Conservation (phyloP, 768 basidiomycete genomes). For the Lactifluus echinatus region DNA sequence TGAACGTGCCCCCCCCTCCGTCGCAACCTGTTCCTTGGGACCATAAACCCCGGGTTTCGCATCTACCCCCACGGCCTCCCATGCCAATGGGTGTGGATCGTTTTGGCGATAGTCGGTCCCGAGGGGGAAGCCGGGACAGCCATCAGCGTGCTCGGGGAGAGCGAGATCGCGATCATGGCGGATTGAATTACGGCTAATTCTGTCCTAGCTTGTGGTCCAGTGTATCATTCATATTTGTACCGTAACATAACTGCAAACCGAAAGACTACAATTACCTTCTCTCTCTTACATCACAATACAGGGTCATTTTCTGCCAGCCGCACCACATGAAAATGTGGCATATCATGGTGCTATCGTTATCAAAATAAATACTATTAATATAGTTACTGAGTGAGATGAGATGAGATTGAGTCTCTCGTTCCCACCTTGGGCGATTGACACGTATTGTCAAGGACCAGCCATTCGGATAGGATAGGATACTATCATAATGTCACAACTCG, state of each 20-base stretch:
- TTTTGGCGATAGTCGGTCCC: slow-evolving; percentile 6
- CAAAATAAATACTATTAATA: too few species aligned
- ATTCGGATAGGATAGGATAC: too few species aligned
- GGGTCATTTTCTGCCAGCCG: too few species aligned
- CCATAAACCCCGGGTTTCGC: slow-evolving; percentile 14
- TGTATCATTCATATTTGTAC: not conserved
- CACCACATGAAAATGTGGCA: too few species aligned
- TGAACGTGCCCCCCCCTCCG: not conserved
- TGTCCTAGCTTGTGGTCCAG: not conserved
- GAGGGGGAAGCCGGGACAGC: slow-evolving; percentile 14
- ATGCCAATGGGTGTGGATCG: slow-evolving; percentile 17
- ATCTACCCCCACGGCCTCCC: slow-evolving; percentile 19
- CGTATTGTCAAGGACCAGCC: too few species aligned
- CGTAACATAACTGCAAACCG: not conserved
- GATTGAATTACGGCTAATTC: slow-evolving; percentile 28
- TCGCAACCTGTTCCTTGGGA: slow-evolving; percentile 4
- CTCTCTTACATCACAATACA: too few species aligned
- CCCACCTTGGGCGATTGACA: too few species aligned
- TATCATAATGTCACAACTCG: not conserved
- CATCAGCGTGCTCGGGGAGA: slow-evolving; percentile 16
- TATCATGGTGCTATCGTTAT: too few species aligned
- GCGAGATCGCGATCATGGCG: slow-evolving; percentile 20
- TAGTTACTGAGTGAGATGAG: too few species aligned
- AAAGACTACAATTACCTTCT: not conserved
- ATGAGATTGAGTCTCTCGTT: too few species aligned